Base-by-base conservation (phyloP, 768 basidiomycete species). In the Cystofilobasidium bisporidii region DNA sequence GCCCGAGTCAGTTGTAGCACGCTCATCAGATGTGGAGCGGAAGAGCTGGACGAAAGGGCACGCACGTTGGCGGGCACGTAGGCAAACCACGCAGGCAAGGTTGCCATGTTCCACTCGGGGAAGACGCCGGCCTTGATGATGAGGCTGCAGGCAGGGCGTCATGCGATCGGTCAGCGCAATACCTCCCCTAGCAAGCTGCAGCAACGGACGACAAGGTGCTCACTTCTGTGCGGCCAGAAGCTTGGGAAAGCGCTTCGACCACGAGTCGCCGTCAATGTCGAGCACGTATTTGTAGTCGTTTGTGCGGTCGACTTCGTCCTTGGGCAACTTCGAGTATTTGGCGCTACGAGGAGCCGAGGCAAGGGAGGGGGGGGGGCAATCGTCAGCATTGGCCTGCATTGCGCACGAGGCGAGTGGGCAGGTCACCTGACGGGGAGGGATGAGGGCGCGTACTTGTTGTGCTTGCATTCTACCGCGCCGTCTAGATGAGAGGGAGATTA, bases 211-310 rank as follows among this genome's bases (percentile, higher is more conserved):
- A 24, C 10, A 64, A 59, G n/a, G 30, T 67, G 9, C 77, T 70
- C 60, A 78, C 77, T 77, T 78, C 66, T 72, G 71, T 40, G 71
- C 71, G 22, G 77, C 76, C 76, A 78, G 77, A 64, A 78, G 70
- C 41, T 76, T 63, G 14, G 77, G 77, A 74, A 78, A 78, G 40
- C 76, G 63, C 8, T 76, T 77, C 45, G 74, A 75, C 77, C 77
- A 78, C 55, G 77, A 75, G 70, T 78, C 76, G 26, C 76, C 76
- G 50, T 78, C 77, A 58, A 78, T 73, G 61, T 78, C 77, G 64
- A 78, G 77, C 6, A 78, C 76, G 64, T 76, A 78, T 73, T 78
- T 78, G 73, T 72, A 78, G 17, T 73, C 71, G 65, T 78, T 78
- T n/a, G 72, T 71, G 50, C 69, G 75, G 65, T 78, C 76, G 15